These are phyloP conservation scores for Naegleria gruberi DNA, from an alignment of 208 protist genomes.

Conservation along the genomic window DNA sequence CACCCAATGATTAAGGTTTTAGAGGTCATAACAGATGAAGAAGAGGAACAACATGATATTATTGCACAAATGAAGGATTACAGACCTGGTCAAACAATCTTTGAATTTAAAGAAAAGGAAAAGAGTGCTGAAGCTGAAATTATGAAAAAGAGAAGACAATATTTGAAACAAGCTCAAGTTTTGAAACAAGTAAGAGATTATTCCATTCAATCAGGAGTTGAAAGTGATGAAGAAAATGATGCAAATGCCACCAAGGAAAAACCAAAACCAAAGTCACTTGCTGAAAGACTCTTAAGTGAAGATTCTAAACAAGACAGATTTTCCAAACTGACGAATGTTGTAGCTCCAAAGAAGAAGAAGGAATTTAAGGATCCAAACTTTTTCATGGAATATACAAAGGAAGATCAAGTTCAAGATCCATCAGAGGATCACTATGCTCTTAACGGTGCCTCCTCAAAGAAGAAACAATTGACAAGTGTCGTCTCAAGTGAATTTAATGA, in stretches of 20 bases:
- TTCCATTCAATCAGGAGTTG: neutral
- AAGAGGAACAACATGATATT: neutral
- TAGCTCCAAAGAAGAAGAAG: neutral
- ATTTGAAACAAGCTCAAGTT: neutral
- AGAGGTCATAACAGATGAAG: neutral
- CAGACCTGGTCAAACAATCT: neutral
- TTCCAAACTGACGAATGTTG: neutral
- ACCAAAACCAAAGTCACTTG: neutral
- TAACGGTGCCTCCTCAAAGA: neutral
- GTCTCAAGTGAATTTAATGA: neutral
- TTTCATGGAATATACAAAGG: neutral
- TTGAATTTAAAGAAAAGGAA: slow-evolving; percentile 5
- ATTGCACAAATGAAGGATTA: neutral
- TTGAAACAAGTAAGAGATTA: neutral
- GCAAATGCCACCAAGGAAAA: neutral
- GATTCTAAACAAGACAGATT: neutral
- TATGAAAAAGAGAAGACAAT: slow-evolving; percentile 11
- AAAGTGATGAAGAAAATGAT: neutral
- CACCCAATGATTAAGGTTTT: neutral
- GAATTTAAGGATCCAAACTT: slow-evolving; percentile 8
- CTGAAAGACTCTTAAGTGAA: neutral
- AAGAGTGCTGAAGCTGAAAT: neutral
- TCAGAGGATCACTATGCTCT: neutral
- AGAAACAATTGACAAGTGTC: neutral
- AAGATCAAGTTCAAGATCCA: neutral